Evolutionary conservation across 225 moss, liverwort and hornwort genomes (phyloP), one percentile per base, ranked within the genome.

Genomic region (Marchantia polymorpha): DNA sequence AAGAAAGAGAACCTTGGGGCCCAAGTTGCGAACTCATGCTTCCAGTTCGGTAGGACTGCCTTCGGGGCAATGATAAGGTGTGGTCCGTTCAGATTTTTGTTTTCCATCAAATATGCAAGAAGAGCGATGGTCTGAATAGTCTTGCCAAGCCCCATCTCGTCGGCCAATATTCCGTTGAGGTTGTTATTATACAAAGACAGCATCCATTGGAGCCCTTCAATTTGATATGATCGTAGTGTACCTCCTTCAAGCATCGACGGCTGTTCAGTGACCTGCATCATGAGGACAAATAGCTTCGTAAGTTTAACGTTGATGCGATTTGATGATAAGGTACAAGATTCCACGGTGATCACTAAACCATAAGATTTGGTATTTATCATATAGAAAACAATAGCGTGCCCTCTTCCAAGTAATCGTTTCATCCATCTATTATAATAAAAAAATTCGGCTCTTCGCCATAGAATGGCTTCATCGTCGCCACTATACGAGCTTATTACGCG

Each of bases 131-230:
- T 95, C 78, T 99, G 99, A n/a, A 99, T 99, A 10, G 99, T 99
- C 84, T 99, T 99, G 22, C 99, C 99, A 26, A 99, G 79, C 14
- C 99, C 99, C 99, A 99, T 99, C 82, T 99, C 99, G 77, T 99
- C 99, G 14, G 99, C 99, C 78, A 99, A 81, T 54, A 99, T 99
- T 25, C 99, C 99, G 80, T 99, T 99, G 48, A 99, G 83, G 78
- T 95, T 99, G 79, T 99, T 99, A 76, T 99, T 99, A 73, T 99
- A 99, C 80, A 99, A 80, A 61, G 95, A 95, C 47, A 99, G 92
- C 99, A 99, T 99, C 99, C 99, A 99, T 76, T 99, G 99, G n/a
- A 99, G 90, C 52, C 99, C 99, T 83, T 99, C 99, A n/a, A 99
- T 74, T 83, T 99, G 99, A 85, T 99, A 99, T 48, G 87, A 84